Percentiles rank a stretch among this genome's conserved stretches.
Conservation (phyloP, 331 rosid species). For the Quercus tomentella region DNA sequence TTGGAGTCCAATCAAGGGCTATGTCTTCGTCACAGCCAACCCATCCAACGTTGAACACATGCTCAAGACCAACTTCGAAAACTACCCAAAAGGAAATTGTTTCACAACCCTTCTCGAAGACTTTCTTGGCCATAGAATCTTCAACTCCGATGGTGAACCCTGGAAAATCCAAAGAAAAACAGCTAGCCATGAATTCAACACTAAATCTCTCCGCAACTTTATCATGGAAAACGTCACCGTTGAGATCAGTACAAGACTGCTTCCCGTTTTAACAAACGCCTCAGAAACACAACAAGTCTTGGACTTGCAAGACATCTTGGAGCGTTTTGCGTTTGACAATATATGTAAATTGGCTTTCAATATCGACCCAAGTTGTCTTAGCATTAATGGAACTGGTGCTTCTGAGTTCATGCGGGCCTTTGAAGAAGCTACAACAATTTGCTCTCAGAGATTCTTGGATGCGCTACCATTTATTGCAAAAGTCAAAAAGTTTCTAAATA, state of each 20-base stretch:
- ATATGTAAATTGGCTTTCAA: conserved; percentile 65
- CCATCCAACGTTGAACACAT: too few species aligned
- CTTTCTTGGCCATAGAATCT: too few species aligned
- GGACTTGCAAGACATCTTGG: conserved; percentile 62
- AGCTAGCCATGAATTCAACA: too few species aligned
- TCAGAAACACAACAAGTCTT: not conserved
- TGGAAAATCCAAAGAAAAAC: too few species aligned
- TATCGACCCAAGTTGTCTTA: conserved; percentile 57
- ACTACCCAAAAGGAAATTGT: too few species aligned
- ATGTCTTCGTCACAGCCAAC: conserved; percentile 8
- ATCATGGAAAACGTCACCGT: too few species aligned
- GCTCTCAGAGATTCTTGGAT: conserved; percentile 46
- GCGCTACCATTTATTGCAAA: not conserved
- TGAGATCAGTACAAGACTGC: too few species aligned
- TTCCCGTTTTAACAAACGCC: too few species aligned
- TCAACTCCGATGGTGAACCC: too few species aligned
- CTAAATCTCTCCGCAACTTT: too few species aligned
- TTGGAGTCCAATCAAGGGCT: conserved; percentile 28
- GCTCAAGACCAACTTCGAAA: too few species aligned
- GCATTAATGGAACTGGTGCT: conserved; percentile 33
- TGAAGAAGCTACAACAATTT: conserved; percentile 54
- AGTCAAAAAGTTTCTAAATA: conserved; percentile 37
- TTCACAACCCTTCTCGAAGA: too few species aligned
- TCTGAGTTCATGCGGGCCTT: conserved; percentile 65
- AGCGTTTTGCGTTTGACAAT: conserved; percentile 69